Conservation (phyloP, 768 basidiomycete genomes). For the Phanerochaete sordida region DNA sequence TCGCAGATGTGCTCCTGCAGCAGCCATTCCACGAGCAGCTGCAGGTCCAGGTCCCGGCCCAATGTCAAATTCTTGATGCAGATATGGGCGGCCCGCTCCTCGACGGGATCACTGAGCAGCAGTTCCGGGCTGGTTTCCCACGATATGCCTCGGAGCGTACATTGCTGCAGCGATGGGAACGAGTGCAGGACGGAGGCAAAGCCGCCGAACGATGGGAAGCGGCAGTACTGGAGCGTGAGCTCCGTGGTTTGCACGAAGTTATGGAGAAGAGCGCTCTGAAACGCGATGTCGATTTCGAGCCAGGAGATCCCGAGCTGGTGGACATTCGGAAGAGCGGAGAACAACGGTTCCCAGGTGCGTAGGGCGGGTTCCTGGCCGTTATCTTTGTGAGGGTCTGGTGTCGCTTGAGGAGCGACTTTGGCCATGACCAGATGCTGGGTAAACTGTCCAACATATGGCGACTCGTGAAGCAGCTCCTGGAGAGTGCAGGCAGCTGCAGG, state of each 20-base stretch:
- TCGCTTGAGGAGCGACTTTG: not conserved
- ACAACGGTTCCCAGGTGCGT: not conserved
- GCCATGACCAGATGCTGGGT: conserved; percentile 17
- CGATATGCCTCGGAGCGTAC: conserved; percentile 19
- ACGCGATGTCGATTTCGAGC: not conserved
- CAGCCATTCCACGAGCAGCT: conserved; percentile 20
- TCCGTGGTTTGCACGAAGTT: conserved; percentile 14
- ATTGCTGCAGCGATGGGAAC: conserved; percentile 18
- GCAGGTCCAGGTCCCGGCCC: conserved; percentile 18
- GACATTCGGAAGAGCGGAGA: conserved; percentile 5
- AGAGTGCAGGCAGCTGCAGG: conserved; percentile 7
- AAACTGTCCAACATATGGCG: conserved; percentile 19
- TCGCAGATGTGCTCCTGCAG: conserved; percentile 13
- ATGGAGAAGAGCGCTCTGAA: not conserved
- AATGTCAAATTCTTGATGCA: conserved; percentile 11
- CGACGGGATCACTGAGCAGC: not conserved
- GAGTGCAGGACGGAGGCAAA: conserved; percentile 20
- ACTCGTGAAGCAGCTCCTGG: conserved; percentile 14
- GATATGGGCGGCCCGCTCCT: not conserved
- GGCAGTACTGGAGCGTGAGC: conserved; percentile 22
- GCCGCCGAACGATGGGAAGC: conserved; percentile 21
- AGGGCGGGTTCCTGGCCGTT: not conserved
- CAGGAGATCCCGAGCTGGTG: conserved; percentile 2
- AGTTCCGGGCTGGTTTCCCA: conserved; percentile 12
- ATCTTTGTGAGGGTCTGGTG: not conserved